Conservation (phyloP, 2,329 filamentous ascomycete genomes). For the Ophiognomonia clavigignenti-juglandacearum region DNA sequence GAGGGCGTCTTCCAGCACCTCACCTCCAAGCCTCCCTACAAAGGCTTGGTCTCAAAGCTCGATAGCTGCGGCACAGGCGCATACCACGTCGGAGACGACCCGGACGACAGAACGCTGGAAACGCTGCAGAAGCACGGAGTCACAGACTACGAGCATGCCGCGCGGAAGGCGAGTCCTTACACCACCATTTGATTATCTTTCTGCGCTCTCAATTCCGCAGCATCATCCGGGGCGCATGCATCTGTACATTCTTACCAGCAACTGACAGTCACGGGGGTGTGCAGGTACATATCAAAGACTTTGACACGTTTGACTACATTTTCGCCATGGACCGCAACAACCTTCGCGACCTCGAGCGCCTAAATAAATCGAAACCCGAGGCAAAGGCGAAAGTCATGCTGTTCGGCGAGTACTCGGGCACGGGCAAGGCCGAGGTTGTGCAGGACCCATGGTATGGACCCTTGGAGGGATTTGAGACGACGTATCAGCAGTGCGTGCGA, state of each 20-base stretch:
- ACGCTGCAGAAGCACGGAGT: conserved; percentile 74
- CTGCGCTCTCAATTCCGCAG: too few relatives aligned
- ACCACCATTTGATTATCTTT: too few relatives aligned
- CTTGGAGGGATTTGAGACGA: conserved; percentile 70
- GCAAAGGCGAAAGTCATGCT: conserved; percentile 66
- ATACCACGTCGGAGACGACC: conserved; percentile 73
- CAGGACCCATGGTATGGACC: conserved; percentile 93
- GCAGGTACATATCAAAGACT: conserved; percentile 64
- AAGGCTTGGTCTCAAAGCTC: conserved; percentile 58
- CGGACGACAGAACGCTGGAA: conserved; percentile 78
- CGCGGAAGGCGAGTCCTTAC: conserved; percentile 67
- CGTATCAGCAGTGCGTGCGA: conserved; percentile 77
- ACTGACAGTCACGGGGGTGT: too few relatives aligned
- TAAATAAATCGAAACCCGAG: conserved; percentile 53
- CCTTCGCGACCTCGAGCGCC: conserved; percentile 61
- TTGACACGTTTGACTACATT: conserved; percentile 84
- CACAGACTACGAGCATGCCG: conserved; percentile 68
- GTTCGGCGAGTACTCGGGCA: conserved; percentile 78
- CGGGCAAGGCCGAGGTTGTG: conserved; percentile 63
- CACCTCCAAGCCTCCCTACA: conserved; percentile 54
- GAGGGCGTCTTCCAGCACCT: conserved; percentile 85
- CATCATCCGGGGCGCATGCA: too few relatives aligned
- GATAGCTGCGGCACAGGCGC: conserved; percentile 88
- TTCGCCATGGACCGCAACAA: conserved; percentile 92
- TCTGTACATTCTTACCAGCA: too few relatives aligned